These are phyloP conservation scores for Echinochloa phyllopogon DNA, from an alignment of 176 grass and related monocot species.

Conservation along the genomic window DNA sequence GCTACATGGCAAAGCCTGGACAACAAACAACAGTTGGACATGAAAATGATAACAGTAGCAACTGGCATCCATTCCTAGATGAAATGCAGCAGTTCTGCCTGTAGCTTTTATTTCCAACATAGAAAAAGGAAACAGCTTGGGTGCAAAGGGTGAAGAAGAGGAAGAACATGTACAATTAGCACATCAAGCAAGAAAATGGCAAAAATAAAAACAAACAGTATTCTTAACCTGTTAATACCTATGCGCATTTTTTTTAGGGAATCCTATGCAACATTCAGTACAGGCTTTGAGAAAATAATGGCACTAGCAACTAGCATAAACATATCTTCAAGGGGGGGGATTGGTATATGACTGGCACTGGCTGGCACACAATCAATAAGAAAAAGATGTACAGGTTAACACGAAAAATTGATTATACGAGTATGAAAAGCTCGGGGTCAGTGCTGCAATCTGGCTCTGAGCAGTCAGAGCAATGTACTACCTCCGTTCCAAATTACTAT, in stretches of 20 bases:
- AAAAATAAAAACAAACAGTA: not conserved
- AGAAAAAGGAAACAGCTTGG: not conserved
- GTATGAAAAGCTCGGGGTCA: not conserved
- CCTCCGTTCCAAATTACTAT: no score
- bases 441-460: not conserved
- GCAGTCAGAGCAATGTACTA: not conserved
- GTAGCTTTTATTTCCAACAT: not conserved
- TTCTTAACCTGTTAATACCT: not conserved
- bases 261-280: not conserved
- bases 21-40: not conserved
- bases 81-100: not conserved
- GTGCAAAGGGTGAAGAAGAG: not conserved
- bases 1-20: conserved; percentile 2
- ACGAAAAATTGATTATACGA: not conserved
- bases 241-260: no score
- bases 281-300: not conserved
- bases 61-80: not conserved
- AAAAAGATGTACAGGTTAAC: not conserved
- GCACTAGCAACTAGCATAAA: not conserved
- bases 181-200: not conserved
- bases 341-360: not conserved
- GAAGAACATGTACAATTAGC: not conserved
- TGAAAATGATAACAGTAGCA: not conserved
- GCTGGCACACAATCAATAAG: not conserved
- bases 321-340: not conserved